phyloP scores from a whole-genome alignment of 495 filamentous ascomycete genomes.

The Bacidia rubella region DNA sequence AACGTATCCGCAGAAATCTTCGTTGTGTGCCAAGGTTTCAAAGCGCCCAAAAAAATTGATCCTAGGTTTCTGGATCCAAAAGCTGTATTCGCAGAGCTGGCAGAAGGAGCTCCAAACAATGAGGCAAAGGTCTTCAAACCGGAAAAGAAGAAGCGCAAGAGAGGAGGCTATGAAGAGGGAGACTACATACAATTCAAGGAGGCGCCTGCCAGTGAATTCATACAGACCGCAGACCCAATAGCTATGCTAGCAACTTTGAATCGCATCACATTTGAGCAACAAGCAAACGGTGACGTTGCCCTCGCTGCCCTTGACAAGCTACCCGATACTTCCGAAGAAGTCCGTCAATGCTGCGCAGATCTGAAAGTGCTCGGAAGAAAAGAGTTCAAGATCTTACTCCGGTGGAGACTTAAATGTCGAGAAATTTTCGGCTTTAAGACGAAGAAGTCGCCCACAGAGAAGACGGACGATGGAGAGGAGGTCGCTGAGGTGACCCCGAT shows the following conservation, averaged over 20 bases:
- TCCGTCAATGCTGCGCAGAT: constrained; percentile 73
- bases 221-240: constrained; percentile 89
- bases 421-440: constrained; percentile 79
- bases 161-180: constrained; percentile 94
- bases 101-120: constrained; percentile 79
- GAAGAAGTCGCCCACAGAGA: constrained; percentile 48
- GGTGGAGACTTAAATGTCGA: constrained; percentile 80
- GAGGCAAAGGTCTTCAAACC: constrained; percentile 98
- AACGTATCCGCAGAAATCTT: constrained; percentile 97
- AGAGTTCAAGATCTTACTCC: constrained; percentile 85
- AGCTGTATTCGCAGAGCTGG: constrained; percentile 88
- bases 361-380: constrained; percentile 83
- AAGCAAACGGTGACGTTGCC: constrained; percentile 68
- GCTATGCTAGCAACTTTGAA: constrained; percentile 86
- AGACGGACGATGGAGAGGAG: constrained; percentile 42
- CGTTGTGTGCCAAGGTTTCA: constrained; percentile 88
- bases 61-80: constrained; percentile 83
- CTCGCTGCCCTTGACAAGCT: constrained; percentile 73
- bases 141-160: constrained; percentile 89
- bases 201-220: constrained; percentile 75
- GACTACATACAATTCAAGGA: constrained; percentile 90
- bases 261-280: constrained; percentile 65
- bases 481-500: constrained; percentile 71
- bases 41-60: constrained; percentile 84
- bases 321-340: constrained; percentile 86